Percentiles rank a stretch among this genome's conserved stretches.
phyloP scores from a whole-genome alignment of 2,329 filamentous ascomycete genomes.

The Aspergillus japonicus region DNA sequence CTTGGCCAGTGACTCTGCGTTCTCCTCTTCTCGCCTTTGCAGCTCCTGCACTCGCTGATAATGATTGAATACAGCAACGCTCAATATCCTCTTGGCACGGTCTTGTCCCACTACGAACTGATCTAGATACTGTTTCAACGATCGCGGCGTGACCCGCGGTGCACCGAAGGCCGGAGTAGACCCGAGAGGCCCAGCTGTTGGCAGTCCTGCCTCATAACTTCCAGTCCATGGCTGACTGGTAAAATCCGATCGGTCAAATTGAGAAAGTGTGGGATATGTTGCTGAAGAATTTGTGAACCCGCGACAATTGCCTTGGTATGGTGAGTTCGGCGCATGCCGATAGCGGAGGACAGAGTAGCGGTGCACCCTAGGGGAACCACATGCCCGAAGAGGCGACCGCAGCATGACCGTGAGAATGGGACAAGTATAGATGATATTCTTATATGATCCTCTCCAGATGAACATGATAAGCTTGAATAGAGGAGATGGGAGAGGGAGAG shows the following conservation, averaged over 20 bases:
- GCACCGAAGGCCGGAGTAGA: conserved; percentile 58
- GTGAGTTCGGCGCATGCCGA: conserved; percentile 20
- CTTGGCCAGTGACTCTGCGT: conserved; percentile 70
- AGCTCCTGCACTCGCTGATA: conserved; percentile 82
- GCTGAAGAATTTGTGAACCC: conserved; percentile 31
- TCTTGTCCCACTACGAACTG: conserved; percentile 97
- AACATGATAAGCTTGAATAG: not conserved
- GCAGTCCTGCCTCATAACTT: conserved; percentile 61
- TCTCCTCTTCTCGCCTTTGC: conserved; percentile 74
- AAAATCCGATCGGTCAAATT: conserved; percentile 63
- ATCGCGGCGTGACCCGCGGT: conserved; percentile 59
- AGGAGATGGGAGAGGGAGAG: not conserved
- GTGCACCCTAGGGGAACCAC: conserved; percentile 23
- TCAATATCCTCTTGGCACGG: conserved; percentile 85
- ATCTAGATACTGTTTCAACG: conserved; percentile 85
- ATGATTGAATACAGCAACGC: conserved; percentile 92
- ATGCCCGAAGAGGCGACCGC: conserved; percentile 30
- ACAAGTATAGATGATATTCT: not conserved
- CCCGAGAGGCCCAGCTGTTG: conserved; percentile 63
- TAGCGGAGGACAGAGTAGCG: conserved; percentile 22
- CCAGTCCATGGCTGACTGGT: conserved; percentile 61
- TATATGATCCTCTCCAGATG: not conserved
- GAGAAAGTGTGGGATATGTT: conserved; percentile 44
- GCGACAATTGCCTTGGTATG: conserved; percentile 15
- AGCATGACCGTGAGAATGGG: conserved; percentile 28